Base-by-base conservation (phyloP, 2,329 filamentous ascomycete genomes). In the Alternaria postmessia region DNA sequence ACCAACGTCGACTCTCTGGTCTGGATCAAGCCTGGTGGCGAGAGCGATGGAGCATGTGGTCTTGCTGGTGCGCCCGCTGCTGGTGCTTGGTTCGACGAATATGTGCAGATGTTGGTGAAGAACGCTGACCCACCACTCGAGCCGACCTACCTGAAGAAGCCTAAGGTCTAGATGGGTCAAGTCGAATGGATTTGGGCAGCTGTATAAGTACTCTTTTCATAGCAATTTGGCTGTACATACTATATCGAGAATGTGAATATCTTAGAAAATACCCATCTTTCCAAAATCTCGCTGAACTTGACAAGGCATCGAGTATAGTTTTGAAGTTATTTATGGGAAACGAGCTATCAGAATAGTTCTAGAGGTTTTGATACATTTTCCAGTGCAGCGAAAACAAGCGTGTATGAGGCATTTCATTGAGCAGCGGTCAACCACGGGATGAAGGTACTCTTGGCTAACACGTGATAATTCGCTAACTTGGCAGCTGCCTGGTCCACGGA, bases 11-110 rank as follows among this genome's bases (percentile, higher is more conserved):
- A 74, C 47, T 71, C 68, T 30, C 44, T 74, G n/a, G 71, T 74
- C 4, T 74, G 71, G 71, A 70, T 73, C 54, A 74, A 74, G 64
- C 71, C 71, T 7, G 71, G 71, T 51, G 71, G 71, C 22, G 71
- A 74, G 62, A 71, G 68, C 32, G 71, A 74, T 42, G 71, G 71
- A 8, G 28, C 41, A 7, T 74, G 71, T 36, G 71, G 71, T 3
- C 64, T 73, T 34, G 58, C 53, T 34, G 71, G 70, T 30, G 71
- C 71, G 9, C 71, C 71, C 3, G 64, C 56, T 20, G 71, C 71
- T 24, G 71, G 71, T 36, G 68, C 64, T 26, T 74, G 71, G 71
- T 73, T 72, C 48, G 70, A 74, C 28, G 61, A 65, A 54, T 74
- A 74, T 56, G 65, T 68, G 12, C 69, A 74, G 58, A 70, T 71